A percentile compares a stretch with the other conserved stretches of the same genome.
These are phyloP conservation scores for Strombidium stylifer DNA, from an alignment of 73 alveolate genomes.

Conservation along the genomic window DNA sequence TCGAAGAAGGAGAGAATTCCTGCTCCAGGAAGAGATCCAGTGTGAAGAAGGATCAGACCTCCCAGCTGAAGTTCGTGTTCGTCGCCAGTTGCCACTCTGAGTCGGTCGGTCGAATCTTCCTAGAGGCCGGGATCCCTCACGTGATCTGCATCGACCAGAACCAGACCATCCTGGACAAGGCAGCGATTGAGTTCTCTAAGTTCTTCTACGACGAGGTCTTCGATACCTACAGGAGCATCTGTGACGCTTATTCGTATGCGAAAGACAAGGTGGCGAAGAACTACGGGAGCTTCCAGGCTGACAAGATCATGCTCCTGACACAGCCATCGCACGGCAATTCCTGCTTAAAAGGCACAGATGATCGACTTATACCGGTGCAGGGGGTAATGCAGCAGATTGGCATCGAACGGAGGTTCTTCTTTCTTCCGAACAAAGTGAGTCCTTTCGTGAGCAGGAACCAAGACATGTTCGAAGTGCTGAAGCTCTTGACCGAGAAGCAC, in stretches of 20 bases:
- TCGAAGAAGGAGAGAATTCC: no score
- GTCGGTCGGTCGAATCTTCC: conserved; percentile 5
- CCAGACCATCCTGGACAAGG: neutral
- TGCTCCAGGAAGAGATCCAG: no score
- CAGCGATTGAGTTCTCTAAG: conserved; percentile 17
- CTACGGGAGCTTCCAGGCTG: conserved; percentile 1
- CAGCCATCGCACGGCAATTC: neutral
- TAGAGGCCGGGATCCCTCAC: conserved; percentile 15
- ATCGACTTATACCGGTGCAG: neutral
- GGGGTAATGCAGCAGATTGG: conserved; percentile 11
- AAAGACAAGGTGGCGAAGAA: neutral
- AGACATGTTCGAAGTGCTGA: conserved; percentile 10
- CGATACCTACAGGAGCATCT: neutral
- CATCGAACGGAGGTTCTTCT: neutral
- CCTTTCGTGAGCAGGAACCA: conserved; percentile 17
- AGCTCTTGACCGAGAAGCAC: neutral
- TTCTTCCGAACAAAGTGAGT: conserved; percentile 10
- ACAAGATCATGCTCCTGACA: neutral
- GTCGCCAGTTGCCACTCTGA: conserved; percentile 32
- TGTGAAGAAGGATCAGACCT: neutral
- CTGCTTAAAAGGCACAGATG: neutral
- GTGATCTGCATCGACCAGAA: conserved; percentile 18
- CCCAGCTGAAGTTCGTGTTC: conserved; percentile 9
- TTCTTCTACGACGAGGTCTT: conserved; percentile 4
- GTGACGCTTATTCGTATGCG: conserved; percentile 21